Conservation (phyloP, 1,284 basidiomycete species). For the Thecaphora thlaspeos region DNA sequence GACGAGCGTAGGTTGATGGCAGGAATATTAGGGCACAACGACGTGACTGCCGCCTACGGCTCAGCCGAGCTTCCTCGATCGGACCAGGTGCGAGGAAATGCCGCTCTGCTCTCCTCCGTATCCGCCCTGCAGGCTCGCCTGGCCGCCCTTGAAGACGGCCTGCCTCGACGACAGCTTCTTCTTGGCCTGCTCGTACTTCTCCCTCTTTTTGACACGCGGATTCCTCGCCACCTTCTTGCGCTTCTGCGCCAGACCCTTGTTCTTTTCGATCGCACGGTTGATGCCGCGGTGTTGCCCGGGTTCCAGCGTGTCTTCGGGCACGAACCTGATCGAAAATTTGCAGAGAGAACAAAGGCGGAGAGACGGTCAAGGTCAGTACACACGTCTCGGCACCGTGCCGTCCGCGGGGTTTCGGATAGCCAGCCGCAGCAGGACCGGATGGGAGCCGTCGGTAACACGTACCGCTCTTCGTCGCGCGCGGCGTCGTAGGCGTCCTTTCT, state of each 20-base stretch:
- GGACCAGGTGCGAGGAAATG: slow-evolving; percentile 53
- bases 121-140: slow-evolving; percentile 49
- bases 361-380: neutral
- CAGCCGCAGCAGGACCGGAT: too few species aligned
- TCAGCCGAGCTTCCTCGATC: slow-evolving; percentile 52
- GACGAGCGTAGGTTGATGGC: too few species aligned
- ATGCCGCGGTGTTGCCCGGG: slow-evolving; percentile 53
- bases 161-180: slow-evolving; percentile 52
- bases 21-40: too few species aligned
- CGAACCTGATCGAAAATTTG: slow-evolving; percentile 21
- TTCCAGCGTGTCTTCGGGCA: slow-evolving; percentile 43
- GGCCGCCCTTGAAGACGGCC: slow-evolving; percentile 57
- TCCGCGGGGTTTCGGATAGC: too few species aligned
- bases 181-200: slow-evolving; percentile 55
- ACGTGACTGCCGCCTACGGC: too few species aligned
- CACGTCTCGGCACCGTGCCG: too few species aligned
- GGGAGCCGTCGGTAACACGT: too few species aligned
- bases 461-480: slow-evolving; percentile 38
- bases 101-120: slow-evolving; percentile 54
- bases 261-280: slow-evolving; percentile 55
- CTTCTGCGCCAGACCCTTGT: slow-evolving; percentile 51
- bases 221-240: slow-evolving; percentile 54
- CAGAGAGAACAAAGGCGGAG: neutral
- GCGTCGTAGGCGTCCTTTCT: slow-evolving; percentile 54
- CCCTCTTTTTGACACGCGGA: slow-evolving; percentile 56